Evolutionary conservation across 768 basidiomycete species (phyloP), one percentile per base, ranked within the genome.

Genomic region (Lentinus brumalis): DNA sequence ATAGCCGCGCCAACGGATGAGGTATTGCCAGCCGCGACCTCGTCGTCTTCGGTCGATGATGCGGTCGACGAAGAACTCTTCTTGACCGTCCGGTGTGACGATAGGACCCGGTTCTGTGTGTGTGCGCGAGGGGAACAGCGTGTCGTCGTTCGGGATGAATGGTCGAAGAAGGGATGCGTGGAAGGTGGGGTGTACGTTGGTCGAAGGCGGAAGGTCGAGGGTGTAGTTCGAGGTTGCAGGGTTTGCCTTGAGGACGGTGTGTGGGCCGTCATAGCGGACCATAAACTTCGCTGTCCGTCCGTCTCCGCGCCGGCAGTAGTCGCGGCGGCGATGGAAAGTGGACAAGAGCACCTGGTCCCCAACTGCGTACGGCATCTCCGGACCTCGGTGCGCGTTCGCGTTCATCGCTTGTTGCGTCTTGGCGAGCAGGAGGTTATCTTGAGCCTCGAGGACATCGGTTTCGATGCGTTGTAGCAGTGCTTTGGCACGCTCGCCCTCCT

Each of bases 21-120:
- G 50, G 42, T 51, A 62, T 15, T 53, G 56, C 5, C 18, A 58
- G 1, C 56, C 56, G 5, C 56, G 46, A 1, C 61, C 56, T 4
- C 56, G 35, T 1, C 49, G n/a, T 7, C 47, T 16, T 14, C 47
- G 35, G 18, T 62, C 56, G 0, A 70, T 0, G n/a, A 70, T 64
- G 0, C 21, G 26, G 0, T 70, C 66, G 21, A 70, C 52, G 3
- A 58, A 16, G 21, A 55, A 58, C 35, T 69, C 66, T 35, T 64
- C 54, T 7, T 39, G n/a, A 2, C 68, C 62, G 9, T 56, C 45
- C 0, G n/a, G 2, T 11, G 49, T 61, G 0, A 67, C 16, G 0
- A 68, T 29, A 0, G 68, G 65, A 4, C 65, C 63, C 0, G 62
- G 63, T 7, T 44, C 39, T 1, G 18, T 21, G 2, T 57, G 51